phyloP scores from a whole-genome alignment of 345 rosid species.

The Citrus sinensis region DVS_A1.0 CM039167.1:29155001-29155500 shows the following conservation, averaged over 20 bases:
- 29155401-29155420: not conserved
- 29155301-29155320: not conserved
- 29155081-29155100: not conserved
- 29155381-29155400: not conserved
- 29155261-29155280: not conserved
- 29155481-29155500: not conserved
- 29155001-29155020: slow-evolving; percentile 25
- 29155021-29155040: not conserved
- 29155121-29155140: not conserved
- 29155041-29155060: not conserved
- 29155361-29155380: not conserved
- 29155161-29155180: not conserved
- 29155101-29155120: not conserved
- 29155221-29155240: slow-evolving; percentile 35
- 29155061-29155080: not conserved
- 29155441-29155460: not conserved
- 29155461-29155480: not conserved
- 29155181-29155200: slow-evolving; percentile 37
- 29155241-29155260: slow-evolving; percentile 2
- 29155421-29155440: not conserved
- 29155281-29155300: not conserved
- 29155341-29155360: not conserved
- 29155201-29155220: slow-evolving; percentile 1
- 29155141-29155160: not conserved
- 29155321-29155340: not conserved